These are phyloP conservation scores for Tuber borchii DNA, from an alignment of 495 filamentous ascomycete species.

Conservation along the genomic window DNA sequence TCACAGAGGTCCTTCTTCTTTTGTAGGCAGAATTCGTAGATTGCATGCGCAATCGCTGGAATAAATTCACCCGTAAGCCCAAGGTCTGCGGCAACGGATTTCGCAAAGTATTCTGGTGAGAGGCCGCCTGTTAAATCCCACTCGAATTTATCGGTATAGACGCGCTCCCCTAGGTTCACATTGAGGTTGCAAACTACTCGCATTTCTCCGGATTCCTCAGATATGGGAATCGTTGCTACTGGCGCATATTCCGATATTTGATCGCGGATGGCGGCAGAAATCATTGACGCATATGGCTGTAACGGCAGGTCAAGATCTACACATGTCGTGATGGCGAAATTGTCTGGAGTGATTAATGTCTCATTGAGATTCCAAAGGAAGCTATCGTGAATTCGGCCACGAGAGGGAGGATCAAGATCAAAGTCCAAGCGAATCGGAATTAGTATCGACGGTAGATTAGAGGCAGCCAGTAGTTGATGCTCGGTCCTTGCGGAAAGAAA, in stretches of 20 bases:
- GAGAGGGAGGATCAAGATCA: constrained; percentile 74
- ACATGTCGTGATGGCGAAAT: constrained; percentile 83
- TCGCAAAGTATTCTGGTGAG: constrained; percentile 85
- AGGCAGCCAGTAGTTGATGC: constrained; percentile 72
- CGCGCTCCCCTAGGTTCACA: constrained; percentile 83
- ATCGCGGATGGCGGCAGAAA: constrained; percentile 86
- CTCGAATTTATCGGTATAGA: constrained; percentile 96
- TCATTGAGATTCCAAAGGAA: constrained; percentile 99
- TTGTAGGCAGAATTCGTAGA: constrained; percentile 89
- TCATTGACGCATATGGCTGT: constrained; percentile 58
- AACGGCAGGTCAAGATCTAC: constrained; percentile 91
- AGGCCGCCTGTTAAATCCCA: constrained; percentile 95
- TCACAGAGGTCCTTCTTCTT: constrained; percentile 91
- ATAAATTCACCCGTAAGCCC: constrained; percentile 90
- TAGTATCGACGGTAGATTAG: constrained; percentile 75
- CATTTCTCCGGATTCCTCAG: constrained; percentile 45
- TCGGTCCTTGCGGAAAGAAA: constrained; percentile 47
- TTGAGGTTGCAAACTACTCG: constrained; percentile 69
- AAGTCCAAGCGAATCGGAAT: constrained; percentile 96
- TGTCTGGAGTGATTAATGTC: constrained; percentile 84
- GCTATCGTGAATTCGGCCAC: constrained; percentile 75
- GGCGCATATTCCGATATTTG: constrained; percentile 96
- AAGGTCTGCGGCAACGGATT: constrained; percentile 82
- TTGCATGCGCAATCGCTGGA: constrained; percentile 85
- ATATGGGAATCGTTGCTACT: constrained; percentile 76